Evolutionary conservation across 306 rosid species (phyloP), one percentile per base, ranked within the genome.

Genomic region (Cucumis melo): DNA sequence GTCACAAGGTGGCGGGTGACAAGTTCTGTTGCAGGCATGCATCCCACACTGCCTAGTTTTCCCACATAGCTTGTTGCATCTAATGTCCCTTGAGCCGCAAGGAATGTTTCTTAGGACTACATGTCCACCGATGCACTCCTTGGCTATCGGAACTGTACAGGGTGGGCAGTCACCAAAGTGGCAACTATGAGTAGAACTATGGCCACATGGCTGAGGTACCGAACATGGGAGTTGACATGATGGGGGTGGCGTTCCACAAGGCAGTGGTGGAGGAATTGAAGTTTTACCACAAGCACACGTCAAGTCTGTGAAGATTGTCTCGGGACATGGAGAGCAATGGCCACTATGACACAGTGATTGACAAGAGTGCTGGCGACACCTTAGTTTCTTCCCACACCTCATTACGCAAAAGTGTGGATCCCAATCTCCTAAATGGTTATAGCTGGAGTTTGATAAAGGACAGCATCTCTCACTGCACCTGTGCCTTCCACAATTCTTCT

Each of bases 121-220:
- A 84, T 93, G 98, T 42, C 97, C 97, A 17, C 98, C 97, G 42
- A 93, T 81, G 78, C 98, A 93, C 76, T 93, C 96, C 84, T 93
- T 93, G n/a, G 98, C 89, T 67, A 91, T 83, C 6, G 98, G 98
- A 81, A 93, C 96, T 0, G 97, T 84, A 85, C 98, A 93, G 36
- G 97, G 96, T 7, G 97, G 92, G 78, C 98, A 93, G 60, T 91
- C 97, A 78, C 98, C 98, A 80, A 91, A 91, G 85, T 93, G 98
- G 86, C 98, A 93, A 85, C 91, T 89, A 81, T 93, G 98, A 55
- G 97, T 88, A 78, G 93, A 85, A 39, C 86, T 71, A 85, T 93
- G 98, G 29, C 98, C 93, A 80, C 98, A 93, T 21, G 93, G 89
- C 85, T 91, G 98, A 74, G 96, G 92, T 50, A 91, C 84, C 5